Percentiles rank a stretch among this genome's conserved stretches.
phyloP scores from a whole-genome alignment of 305 asterid genomes.

The Fraxinus ornus region DNA sequence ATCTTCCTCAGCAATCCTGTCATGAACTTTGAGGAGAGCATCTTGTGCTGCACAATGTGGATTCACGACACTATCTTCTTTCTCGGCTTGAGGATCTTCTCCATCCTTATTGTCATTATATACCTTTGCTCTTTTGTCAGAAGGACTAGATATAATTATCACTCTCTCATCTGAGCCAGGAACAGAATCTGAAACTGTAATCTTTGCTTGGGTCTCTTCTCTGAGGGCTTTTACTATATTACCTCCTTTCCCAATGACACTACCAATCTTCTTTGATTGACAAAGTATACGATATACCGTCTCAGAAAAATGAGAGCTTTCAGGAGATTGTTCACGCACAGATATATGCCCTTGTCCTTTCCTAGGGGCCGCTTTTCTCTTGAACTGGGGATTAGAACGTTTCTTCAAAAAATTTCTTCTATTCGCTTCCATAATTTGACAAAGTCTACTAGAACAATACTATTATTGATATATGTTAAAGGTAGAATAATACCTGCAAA shows the following conservation, averaged over 20 bases:
- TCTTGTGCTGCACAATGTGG: constrained; percentile 83
- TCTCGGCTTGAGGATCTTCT: constrained; percentile 19
- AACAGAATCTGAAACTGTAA: constrained; percentile 66
- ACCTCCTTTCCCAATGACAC: constrained; percentile 89
- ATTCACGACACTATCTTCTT: constrained; percentile 37
- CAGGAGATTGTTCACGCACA: constrained; percentile 38
- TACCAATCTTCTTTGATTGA: constrained; percentile 68
- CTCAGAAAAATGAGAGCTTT: constrained; percentile 43
- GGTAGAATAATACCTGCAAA: constrained; percentile 25
- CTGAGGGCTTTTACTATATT: constrained; percentile 65
- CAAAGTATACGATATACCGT: constrained; percentile 67
- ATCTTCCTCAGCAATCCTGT: constrained; percentile 71
- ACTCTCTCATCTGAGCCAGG: constrained; percentile 78
- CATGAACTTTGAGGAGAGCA: constrained; percentile 78
- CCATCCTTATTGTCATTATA: constrained; percentile 27
- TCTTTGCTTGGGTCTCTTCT: constrained; percentile 84
- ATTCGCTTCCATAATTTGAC: constrained; percentile 54
- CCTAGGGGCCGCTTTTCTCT: constrained; percentile 52
- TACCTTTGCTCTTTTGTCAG: constrained; percentile 45
- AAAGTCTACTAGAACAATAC: constrained; percentile 2
- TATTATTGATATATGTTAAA: constrained; percentile 19
- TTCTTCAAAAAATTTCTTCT: constrained; percentile 43
- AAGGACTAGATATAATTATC: constrained; percentile 59
- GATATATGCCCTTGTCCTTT: constrained; percentile 49
- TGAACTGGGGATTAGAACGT: constrained; percentile 56